phyloP scores from a whole-genome alignment of 768 basidiomycete genomes.

The Nevesoporus exiguus region DNA sequence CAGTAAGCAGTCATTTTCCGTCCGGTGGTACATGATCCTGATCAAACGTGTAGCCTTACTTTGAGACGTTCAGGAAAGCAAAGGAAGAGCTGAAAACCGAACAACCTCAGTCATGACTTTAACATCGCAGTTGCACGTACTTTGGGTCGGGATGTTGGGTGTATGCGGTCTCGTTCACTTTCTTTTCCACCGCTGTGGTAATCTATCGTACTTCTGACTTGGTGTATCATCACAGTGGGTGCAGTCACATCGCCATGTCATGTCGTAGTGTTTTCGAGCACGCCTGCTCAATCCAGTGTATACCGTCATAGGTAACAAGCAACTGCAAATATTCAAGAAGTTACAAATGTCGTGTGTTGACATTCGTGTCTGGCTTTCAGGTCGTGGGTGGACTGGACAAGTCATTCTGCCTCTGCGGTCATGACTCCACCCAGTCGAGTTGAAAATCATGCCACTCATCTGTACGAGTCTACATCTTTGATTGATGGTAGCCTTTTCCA shows the following conservation, averaged over 20 bases:
- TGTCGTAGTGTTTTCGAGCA: constrained; percentile 2
- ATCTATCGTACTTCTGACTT: constrained; percentile 5
- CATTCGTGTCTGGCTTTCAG: too few relatives aligned
- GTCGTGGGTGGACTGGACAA: too few relatives aligned
- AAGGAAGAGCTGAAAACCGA: constrained; percentile 13
- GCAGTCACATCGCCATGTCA: neutral
- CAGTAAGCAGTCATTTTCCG: neutral
- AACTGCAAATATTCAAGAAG: neutral
- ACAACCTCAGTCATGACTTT: constrained; percentile 6
- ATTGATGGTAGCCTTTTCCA: too few relatives aligned
- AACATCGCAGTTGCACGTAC: neutral
- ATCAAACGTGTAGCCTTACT: constrained; percentile 18
- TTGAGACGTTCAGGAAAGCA: constrained; percentile 14
- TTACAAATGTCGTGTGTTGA: neutral
- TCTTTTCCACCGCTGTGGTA: neutral
- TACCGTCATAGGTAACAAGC: neutral
- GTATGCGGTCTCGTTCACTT: constrained; percentile 4
- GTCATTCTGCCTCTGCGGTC: too few relatives aligned
- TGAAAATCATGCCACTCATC: too few relatives aligned
- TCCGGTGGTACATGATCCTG: neutral
- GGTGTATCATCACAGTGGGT: constrained; percentile 11
- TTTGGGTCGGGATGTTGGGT: neutral
- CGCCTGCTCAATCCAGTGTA: neutral
- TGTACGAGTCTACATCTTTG: too few relatives aligned
- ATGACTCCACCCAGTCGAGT: too few relatives aligned